phyloP scores from a whole-genome alignment of 2,329 filamentous ascomycete genomes.

The Ascochyta fabae region DNA sequence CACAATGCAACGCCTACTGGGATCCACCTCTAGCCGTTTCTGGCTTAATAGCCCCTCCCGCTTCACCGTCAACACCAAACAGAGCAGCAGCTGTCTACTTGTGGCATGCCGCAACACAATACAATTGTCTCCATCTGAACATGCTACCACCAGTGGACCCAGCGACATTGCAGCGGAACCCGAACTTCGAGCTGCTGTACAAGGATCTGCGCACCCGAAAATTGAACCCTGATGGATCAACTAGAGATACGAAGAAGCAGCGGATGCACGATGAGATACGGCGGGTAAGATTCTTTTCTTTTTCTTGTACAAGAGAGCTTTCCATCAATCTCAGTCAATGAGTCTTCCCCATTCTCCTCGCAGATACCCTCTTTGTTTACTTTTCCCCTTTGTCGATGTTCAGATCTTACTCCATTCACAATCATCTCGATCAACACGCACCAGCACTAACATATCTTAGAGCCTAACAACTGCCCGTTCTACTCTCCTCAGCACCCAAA shows the following conservation, averaged over 20 bases:
- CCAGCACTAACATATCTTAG: constrained; percentile 26
- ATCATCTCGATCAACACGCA: not conserved
- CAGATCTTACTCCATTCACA: not conserved
- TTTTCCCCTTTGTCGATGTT: not conserved
- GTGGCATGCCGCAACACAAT: constrained; percentile 45
- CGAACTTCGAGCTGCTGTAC: constrained; percentile 55
- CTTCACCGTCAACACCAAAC: constrained; percentile 18
- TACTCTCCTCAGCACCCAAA: constrained; percentile 38
- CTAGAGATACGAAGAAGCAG: constrained; percentile 51
- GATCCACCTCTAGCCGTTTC: not conserved
- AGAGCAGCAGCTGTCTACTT: not conserved
- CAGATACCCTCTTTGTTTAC: not conserved
- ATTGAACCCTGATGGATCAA: constrained; percentile 54
- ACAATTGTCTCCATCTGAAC: constrained; percentile 16
- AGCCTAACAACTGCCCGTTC: constrained; percentile 47
- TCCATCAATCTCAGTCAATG: too few species aligned
- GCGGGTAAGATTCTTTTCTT: constrained; percentile 36
- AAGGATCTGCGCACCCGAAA: constrained; percentile 53
- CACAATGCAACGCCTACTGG: not conserved
- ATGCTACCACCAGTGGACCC: constrained; percentile 55
- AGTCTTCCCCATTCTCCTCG: too few species aligned
- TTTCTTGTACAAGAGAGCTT: not conserved
- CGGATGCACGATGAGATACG: constrained; percentile 50
- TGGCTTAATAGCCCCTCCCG: not conserved
- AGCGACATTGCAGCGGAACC: constrained; percentile 47